Base-by-base conservation (phyloP, 1,139 yeast species). In the Candida frijolesensis region DNA sequence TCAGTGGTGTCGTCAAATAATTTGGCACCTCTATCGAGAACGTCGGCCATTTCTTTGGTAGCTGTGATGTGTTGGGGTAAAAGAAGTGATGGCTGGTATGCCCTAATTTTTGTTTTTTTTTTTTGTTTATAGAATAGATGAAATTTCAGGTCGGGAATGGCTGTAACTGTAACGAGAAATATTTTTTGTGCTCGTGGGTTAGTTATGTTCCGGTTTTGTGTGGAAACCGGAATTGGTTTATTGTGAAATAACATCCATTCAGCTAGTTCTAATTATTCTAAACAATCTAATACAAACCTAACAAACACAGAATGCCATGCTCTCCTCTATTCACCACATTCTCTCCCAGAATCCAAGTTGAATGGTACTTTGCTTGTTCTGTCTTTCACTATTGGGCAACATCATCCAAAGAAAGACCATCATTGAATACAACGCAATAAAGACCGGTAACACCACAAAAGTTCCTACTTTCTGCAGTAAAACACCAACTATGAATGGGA, bases 401-500 rank as follows among this genome's bases (percentile, higher is more conserved):
- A 63, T 51, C 7, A 76, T 47, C 86, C 86, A 82, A 29, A 73
- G 60, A 1, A 63, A 40, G 16, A 75, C 45, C 71, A 80, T 75
- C 1, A 64, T 47, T 0, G 65, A 50, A 46, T 75, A 71, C 46
- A 80, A 67, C 0, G 66, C 72, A 29, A 82, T 65, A 51, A 79
- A 74, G 12, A 77, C 67, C 0, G 87, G 87, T 64, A 82, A 73
- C 18, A 82, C 78, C n/a, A 82, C 82, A 60, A 57, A 82, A 0
- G 86, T 73, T 0, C 85, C 85, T 1, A 65, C 67, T 47, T 58
- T 66, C 58, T 82, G 79, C n/a, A 84, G 74, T 30, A 80, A 65
- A 52, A 82, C 65, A 37, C 87, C 87, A 29, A 80, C 78, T 19
- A 82, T 49, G 55, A 83, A 82, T 12, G 87, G 87, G 55, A 82